phyloP scores from a whole-genome alignment of 1,284 basidiomycete genomes.

The Porphyrellus sp. region DNA sequence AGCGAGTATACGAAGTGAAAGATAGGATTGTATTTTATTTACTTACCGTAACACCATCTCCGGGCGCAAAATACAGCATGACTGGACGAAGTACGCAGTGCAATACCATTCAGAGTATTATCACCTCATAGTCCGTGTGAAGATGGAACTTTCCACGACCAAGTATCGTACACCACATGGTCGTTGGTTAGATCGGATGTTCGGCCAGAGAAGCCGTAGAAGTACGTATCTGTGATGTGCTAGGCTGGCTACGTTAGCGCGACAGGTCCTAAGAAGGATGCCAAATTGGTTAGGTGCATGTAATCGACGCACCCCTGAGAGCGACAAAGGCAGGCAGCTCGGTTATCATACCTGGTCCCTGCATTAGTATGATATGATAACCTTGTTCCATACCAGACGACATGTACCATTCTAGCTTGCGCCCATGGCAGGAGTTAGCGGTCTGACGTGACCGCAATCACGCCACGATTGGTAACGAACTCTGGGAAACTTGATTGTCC shows the following conservation, averaged over 20 bases:
- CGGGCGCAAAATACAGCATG: not conserved
- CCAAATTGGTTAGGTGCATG: not conserved
- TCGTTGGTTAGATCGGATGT: not conserved
- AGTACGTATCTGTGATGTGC: not conserved
- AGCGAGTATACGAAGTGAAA: constrained; percentile 3
- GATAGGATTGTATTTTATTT: not conserved
- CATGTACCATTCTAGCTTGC: not conserved
- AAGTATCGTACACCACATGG: constrained; percentile 7
- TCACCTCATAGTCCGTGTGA: constrained; percentile 11
- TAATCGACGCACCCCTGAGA: not conserved
- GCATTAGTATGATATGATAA: not conserved
- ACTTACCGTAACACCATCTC: not conserved
- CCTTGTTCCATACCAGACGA: not conserved
- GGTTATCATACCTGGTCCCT: not conserved
- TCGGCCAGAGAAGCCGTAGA: constrained; percentile 5
- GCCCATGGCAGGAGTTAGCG: not conserved
- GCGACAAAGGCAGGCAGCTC: not conserved
- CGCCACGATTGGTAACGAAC: not conserved
- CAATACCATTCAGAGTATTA: not conserved
- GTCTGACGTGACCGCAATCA: not conserved
- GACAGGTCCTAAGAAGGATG: not conserved
- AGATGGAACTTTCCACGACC: not conserved
- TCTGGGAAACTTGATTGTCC: constrained; percentile 1
- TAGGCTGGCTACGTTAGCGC: constrained; percentile 1
- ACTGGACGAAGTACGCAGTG: not conserved